Evolutionary conservation across 2,329 filamentous ascomycete genomes (phyloP), one percentile per base, ranked within the genome.

Genomic region (Alternaria solani): DNA sequence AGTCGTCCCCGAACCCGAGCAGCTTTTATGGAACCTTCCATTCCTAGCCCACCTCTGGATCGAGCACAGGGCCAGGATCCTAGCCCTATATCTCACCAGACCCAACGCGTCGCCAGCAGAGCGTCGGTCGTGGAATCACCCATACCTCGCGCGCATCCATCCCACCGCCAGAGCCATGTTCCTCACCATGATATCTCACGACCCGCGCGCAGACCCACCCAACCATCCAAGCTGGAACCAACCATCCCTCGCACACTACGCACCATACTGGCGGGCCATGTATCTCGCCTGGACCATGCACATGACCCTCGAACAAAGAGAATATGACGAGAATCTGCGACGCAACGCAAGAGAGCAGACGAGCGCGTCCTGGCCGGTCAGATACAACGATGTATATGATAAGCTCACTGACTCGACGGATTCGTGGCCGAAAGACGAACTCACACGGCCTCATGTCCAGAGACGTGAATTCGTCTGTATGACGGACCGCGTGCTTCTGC

Each of bases 351-450:
- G 1, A 2, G 41, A 43, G 23, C 20, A 26, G 20, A 16, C 6
- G 2, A 0, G 4, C 12, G 14, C 11, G 4, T 5, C 0, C 14
- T 43, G 41, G 23, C 52, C 52, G 0, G 8, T 51, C 18, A 30
- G 34, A 14, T 51, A 57, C 44, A 38, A 36, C 9, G 48, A 52
- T 14, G 1, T 41, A 7, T 53, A 47, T 25, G 55, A 53, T 53
- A 47, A 53, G 55, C 42, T 58, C 34, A 34, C 52, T 12, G 28
- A 23, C 9, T 20, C 18, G 8, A 4, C 0, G 18, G 4, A 1
- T 16, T 0, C 23, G 11, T 3, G 16, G 23, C 3, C 5, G 41
- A 0, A 2, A 3, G 23, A 14, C 12, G 23, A 16, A 25, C 12
- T 5, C 6, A 2, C 2, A 20, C 41, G 5, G 14, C 12, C 23